Evolutionary conservation across 1,284 basidiomycete species (phyloP).

Genomic region (Heterobasidion annosum): DNA sequence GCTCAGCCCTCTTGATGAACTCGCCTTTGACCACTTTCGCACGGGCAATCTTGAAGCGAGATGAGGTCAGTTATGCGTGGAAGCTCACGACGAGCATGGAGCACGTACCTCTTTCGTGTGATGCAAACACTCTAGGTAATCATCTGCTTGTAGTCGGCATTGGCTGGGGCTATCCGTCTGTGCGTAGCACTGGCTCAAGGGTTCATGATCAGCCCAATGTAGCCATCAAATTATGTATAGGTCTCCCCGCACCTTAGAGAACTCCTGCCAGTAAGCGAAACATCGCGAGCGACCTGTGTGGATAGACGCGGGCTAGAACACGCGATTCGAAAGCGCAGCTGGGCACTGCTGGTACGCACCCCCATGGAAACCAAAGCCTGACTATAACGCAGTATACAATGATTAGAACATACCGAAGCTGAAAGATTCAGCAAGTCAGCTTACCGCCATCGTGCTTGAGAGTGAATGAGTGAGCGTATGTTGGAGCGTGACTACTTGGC

Average conservation of each 20-base stretch:
- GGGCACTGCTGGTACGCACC: constrained; percentile 27
- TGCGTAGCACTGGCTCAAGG: constrained; percentile 69
- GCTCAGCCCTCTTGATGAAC: constrained; percentile 60
- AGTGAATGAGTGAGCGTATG: not conserved
- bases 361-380: constrained; percentile 60
- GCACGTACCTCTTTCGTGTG: constrained; percentile 80
- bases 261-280: constrained; percentile 91
- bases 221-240: not conserved
- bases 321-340: not conserved
- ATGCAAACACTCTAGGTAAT: constrained; percentile 93
- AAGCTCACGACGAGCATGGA: not conserved
- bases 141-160: constrained; percentile 71
- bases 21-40: constrained; percentile 69
- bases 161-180: constrained; percentile 69
- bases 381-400: constrained; percentile 17
- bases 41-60: constrained; percentile 51
- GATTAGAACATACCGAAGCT: not conserved
- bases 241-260: constrained; percentile 51
- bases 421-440: constrained; percentile 8
- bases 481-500: not conserved
- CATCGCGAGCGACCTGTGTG: constrained; percentile 76
- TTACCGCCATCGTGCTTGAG: constrained; percentile 24
- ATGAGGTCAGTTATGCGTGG: not conserved
- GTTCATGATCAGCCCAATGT: not conserved
- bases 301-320: not conserved